phyloP scores from a whole-genome alignment of 1,284 basidiomycete species.

The Ceratobasidium papillatum region DNA sequence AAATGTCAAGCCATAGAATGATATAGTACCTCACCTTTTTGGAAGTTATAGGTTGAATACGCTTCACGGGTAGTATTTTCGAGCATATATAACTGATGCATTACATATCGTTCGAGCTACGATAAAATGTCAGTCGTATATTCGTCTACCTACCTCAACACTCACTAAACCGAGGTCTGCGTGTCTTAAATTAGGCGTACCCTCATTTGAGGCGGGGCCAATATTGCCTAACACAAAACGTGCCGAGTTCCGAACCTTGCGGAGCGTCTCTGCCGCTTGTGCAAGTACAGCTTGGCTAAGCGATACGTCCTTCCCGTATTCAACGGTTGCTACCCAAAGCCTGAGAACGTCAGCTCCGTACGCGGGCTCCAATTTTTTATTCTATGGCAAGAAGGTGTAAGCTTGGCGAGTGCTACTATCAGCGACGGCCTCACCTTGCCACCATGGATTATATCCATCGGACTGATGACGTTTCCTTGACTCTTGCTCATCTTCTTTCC shows the following conservation, averaged over 20 bases:
- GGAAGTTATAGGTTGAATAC: constrained; percentile 84
- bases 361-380: constrained; percentile 73
- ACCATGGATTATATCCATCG: constrained; percentile 82
- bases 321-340: constrained; percentile 91
- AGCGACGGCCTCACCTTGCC: constrained; percentile 67
- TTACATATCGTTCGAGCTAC: constrained; percentile 84
- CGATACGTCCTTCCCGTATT: constrained; percentile 89
- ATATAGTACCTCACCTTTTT: constrained; percentile 66
- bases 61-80: constrained; percentile 72
- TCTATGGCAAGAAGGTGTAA: constrained; percentile 54
- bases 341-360: constrained; percentile 90
- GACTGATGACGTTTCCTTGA: constrained; percentile 90
- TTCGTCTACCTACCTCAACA: constrained; percentile 39
- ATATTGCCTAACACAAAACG: constrained; percentile 92
- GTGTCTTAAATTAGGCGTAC: constrained; percentile 41
- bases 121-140: constrained; percentile 8
- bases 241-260: constrained; percentile 88
- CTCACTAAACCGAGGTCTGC: constrained; percentile 71
- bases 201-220: constrained; percentile 51
- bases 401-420: background rate
- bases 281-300: constrained; percentile 83
- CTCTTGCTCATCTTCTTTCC: constrained; percentile 99
- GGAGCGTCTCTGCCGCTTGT: constrained; percentile 79
- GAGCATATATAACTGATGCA: constrained; percentile 82
- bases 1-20: background rate